A percentile compares a stretch with the other conserved stretches of the same genome.
Evolutionary conservation across 371 early-diverging fungal species (phyloP).

Genomic region (Batrachochytrium dendrobatidis): DNA sequence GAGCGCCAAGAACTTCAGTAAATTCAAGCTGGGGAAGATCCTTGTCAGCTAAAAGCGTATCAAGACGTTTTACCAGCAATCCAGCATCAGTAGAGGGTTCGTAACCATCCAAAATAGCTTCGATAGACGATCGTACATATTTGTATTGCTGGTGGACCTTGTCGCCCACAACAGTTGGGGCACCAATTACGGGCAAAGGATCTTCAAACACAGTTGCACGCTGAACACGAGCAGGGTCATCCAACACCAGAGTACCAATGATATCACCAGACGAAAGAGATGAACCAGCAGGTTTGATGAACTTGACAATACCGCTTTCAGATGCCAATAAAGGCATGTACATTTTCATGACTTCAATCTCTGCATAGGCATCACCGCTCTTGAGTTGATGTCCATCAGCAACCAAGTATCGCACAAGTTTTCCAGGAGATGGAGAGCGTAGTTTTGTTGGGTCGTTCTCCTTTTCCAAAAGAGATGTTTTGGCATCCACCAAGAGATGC

Average conservation of each 20-base stretch:
- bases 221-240: conserved; percentile 88
- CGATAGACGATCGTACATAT: conserved; percentile 53
- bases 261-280: conserved; percentile 86
- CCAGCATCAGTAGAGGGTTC: conserved; percentile 66
- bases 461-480: conserved; percentile 87
- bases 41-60: conserved; percentile 64
- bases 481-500: conserved; percentile 83
- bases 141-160: conserved; percentile 69
- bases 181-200: conserved; percentile 63
- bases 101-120: conserved; percentile 81
- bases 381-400: conserved; percentile 88
- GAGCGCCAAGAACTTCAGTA: conserved; percentile 68
- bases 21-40: conserved; percentile 85
- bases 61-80: conserved; percentile 62
- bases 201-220: conserved; percentile 85
- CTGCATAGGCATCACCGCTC: conserved; percentile 88
- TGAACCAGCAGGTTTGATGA: conserved; percentile 84
- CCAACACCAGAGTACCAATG: conserved; percentile 82
- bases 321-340: conserved; percentile 91
- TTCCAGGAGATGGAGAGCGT: conserved; percentile 93
- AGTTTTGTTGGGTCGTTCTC: conserved; percentile 94
- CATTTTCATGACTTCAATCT: conserved; percentile 99
- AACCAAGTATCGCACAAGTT: conserved; percentile 85
- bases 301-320: conserved; percentile 85
- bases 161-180: conserved; percentile 34